Conservation (phyloP, 108 stramenopile genomes). For the Nitzschia sp. region DNA sequence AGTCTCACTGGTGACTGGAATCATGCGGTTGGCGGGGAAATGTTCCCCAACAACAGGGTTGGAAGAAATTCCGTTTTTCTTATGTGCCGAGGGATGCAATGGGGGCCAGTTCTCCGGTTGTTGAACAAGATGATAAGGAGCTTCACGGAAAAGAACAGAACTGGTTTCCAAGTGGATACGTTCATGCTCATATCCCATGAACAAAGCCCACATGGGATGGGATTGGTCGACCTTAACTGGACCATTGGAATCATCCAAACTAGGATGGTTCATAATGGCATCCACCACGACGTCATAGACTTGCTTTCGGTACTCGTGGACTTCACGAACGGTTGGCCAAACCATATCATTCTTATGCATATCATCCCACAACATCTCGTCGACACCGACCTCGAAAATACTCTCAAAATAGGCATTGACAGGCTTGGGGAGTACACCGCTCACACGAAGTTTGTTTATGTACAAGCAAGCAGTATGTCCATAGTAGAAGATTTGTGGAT, state of each 20-base stretch:
- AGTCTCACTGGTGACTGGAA: constrained; percentile 43
- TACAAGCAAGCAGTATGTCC: constrained; percentile 91
- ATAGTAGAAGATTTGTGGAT: constrained; percentile 94
- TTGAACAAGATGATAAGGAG: constrained; percentile 80
- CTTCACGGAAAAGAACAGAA: constrained; percentile 89
- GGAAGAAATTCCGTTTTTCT: constrained; percentile 27
- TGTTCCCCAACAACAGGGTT: constrained; percentile 59
- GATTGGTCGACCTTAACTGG: constrained; percentile 58
- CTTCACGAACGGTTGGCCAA: constrained; percentile 89
- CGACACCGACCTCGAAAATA: constrained; percentile 93
- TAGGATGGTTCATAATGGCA: constrained; percentile 76
- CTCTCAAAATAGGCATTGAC: constrained; percentile 85
- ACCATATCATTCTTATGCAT: constrained; percentile 88
- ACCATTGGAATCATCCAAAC: constrained; percentile 57
- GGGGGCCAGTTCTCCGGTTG: constrained; percentile 79
- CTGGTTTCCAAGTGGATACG: constrained; percentile 95
- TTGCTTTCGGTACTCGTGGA: constrained; percentile 78
- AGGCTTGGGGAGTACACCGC: constrained; percentile 73
- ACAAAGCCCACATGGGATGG: constrained; percentile 84
- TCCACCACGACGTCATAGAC: constrained; percentile 74
- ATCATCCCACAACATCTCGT: constrained; percentile 97
- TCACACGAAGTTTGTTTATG: constrained; percentile 89
- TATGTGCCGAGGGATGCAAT: constrained; percentile 66
- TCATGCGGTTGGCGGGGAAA: constrained; percentile 70
- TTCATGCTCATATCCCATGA: constrained; percentile 89